Base-by-base conservation (phyloP, 129 eudicot genomes). In the Pulicaria dysenterica region DNA sequence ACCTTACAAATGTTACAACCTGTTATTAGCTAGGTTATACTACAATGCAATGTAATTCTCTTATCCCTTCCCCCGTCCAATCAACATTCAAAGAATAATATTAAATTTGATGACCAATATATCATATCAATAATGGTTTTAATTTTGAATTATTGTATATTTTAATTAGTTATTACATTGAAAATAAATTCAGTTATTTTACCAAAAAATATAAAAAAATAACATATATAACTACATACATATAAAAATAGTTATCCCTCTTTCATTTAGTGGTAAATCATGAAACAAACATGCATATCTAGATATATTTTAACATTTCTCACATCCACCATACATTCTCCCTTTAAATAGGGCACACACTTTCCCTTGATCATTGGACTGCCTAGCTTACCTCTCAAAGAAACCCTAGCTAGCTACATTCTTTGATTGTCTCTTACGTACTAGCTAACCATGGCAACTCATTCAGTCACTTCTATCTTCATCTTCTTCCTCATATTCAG, bases 401-500 rank as follows among this genome's bases (percentile, higher is more conserved):
- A 68, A 67, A 50, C 81, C 65, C 48, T 83, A 37, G 31, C 31
- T 24, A 24, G 31, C 73, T 55, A 42, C 15, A n/a, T 31, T 59
- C 9, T 73, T 37, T 40, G 45, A 43, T 8, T 9, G 45, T 54
- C 45, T 49, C 64, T 46, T 44, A 37, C 64, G 40, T 44, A 37
- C 36, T 61, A 66, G 31, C 31, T 24, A 24, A 68, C 80, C 47
- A 78, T 80, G 84, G 86, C 88, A 12, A 46, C 79, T 39, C 48
- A 15, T 15, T 69, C 81, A 14, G 3, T 72, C 66, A 39, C 80
- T 73, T 31, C 50, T 57, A 62, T 85, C 60, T 24, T 89, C 46
- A 70, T 83, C 64, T 49, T 79, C 72, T 88, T 75, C 47, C 70
- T 84, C 81, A 72, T 89, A 64, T 64, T 77, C 58, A 42, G 34